Base-by-base conservation (phyloP, 768 basidiomycete genomes). In the Omphalotus guepiniiformis region DNA sequence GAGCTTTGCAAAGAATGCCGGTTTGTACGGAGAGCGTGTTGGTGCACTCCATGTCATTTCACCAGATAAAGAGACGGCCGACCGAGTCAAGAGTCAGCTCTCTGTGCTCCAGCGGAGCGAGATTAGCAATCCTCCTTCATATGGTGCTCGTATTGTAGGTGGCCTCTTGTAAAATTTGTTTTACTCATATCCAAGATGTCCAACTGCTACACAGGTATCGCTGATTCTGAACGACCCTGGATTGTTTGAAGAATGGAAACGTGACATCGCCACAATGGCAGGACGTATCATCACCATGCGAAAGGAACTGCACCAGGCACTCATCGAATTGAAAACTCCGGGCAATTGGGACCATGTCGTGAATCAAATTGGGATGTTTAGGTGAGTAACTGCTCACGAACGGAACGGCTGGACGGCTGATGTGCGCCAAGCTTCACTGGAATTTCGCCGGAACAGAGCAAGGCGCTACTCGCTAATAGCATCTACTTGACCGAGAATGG, bases 1-100 rank as follows among this genome's bases (percentile, higher is more conserved):
- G 88, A 93, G 90, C 63, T 99, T 96, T 69, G 95, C 96, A 25
- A 94, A 95, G 75, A 95, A 95, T 61, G 93, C 93, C 22, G 95
- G 94, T 16, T 62, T 98, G 63, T 98, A 98, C 62, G 87, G 91
- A 19, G 93, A 98, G 68, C 90, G 94, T 9, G 80, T 95, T 36
- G 94, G 94, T 16, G 93, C 93, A n/a, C 71, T 98, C 51, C 93
- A 96, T 65, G 63, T 98, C 44, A 77, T 96, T 27, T 74, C 83
- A 7, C 64, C 74, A 30, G 67, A 71, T 52, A 63, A 74, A 57
- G 90, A 89, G 38, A 76, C 85, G 39, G 86, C 85, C 39, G 72
- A 71, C 19, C 75, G 83, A 28, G 80, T 95, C 41, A 83, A 81
- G 70, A 91, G 88, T 57, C 94, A 96, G 70, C 69, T 96, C 52